Conservation (phyloP, 208 protist species). For the Trypanosoma avium region DNA sequence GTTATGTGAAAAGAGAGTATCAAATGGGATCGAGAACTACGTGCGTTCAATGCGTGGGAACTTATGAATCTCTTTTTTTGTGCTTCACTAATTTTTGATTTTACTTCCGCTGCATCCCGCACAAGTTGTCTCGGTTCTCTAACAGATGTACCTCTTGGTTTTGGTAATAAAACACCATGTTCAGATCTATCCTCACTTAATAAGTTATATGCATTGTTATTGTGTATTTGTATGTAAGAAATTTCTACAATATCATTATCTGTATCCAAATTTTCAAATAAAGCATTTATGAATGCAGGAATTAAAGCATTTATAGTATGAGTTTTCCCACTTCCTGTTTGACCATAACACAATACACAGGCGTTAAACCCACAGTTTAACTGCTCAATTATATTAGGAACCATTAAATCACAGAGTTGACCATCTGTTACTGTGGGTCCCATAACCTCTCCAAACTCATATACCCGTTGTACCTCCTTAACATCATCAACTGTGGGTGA, state of each 20-base stretch:
- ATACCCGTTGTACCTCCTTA: slow-evolving; percentile 27
- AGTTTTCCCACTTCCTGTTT: slow-evolving; percentile 63
- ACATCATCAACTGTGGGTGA: slow-evolving; percentile 15
- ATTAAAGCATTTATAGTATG: slow-evolving; percentile 58
- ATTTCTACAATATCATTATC: slow-evolving; percentile 67
- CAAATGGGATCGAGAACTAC: slow-evolving; percentile 63
- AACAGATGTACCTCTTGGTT: slow-evolving; percentile 29
- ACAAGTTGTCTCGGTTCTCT: slow-evolving; percentile 54
- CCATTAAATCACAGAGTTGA: slow-evolving; percentile 46
- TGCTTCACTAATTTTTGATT: slow-evolving; percentile 28
- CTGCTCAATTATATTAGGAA: slow-evolving; percentile 64
- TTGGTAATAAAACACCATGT: slow-evolving; percentile 15
- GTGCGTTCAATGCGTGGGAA: slow-evolving; percentile 54
- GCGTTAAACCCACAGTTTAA: slow-evolving; percentile 49
- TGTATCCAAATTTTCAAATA: slow-evolving; percentile 48
- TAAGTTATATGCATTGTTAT: slow-evolving; percentile 70
- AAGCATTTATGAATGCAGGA: slow-evolving; percentile 35
- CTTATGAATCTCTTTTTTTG: slow-evolving; percentile 42
- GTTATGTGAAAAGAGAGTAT: slow-evolving; percentile 71
- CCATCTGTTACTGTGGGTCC: slow-evolving; percentile 43
- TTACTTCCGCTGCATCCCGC: slow-evolving; percentile 32
- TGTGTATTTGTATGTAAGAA: slow-evolving; percentile 79
- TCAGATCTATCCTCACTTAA: slow-evolving; percentile 31
- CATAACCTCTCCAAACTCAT: slow-evolving; percentile 68
- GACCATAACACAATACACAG: slow-evolving; percentile 69